phyloP scores from a whole-genome alignment of 371 early-diverging fungal genomes.

The Lichtheimia ramosa region DNA sequence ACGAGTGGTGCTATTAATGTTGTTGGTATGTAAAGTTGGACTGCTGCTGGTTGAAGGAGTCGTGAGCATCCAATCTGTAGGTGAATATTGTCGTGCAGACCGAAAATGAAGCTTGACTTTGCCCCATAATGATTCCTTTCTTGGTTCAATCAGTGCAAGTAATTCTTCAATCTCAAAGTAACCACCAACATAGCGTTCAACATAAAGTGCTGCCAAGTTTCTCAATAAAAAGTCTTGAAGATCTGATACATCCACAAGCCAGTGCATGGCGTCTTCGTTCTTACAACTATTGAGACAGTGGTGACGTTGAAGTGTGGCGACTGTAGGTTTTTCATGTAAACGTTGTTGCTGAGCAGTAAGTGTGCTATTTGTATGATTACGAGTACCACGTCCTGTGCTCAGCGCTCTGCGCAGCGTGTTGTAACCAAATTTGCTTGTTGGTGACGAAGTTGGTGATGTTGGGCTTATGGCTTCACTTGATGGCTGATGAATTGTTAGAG shows the following conservation, averaged over 20 bases:
- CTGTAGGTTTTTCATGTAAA: neutral
- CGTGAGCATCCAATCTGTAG: too few relatives aligned
- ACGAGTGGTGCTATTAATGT: neutral
- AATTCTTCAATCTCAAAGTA: slow-evolving; percentile 60
- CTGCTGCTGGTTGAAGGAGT: slow-evolving; percentile 22
- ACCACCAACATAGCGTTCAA: slow-evolving; percentile 64
- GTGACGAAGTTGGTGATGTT: neutral
- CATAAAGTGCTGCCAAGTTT: slow-evolving; percentile 69
- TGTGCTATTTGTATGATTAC: too few relatives aligned
- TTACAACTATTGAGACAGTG: neutral
- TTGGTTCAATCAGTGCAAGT: slow-evolving; percentile 56
- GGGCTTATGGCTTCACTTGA: neutral
- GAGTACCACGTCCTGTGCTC: neutral
- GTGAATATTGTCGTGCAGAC: too few relatives aligned
- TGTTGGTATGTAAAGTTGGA: slow-evolving; percentile 55
- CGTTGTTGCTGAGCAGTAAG: slow-evolving; percentile 1
- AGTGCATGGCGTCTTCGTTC: slow-evolving; percentile 20
- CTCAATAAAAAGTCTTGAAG: slow-evolving; percentile 74
- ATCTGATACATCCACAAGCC: slow-evolving; percentile 70
- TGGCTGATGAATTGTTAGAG: neutral
- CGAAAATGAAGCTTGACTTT: slow-evolving; percentile 40
- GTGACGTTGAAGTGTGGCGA: neutral
- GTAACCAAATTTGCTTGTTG: neutral
- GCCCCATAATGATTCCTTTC: slow-evolving; percentile 63
- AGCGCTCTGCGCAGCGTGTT: slow-evolving; percentile 9